A percentile compares a stretch with the other conserved stretches of the same genome.
Evolutionary conservation across 306 rosid genomes (phyloP).

Genomic region (Gleditsia sinensis): DNA sequence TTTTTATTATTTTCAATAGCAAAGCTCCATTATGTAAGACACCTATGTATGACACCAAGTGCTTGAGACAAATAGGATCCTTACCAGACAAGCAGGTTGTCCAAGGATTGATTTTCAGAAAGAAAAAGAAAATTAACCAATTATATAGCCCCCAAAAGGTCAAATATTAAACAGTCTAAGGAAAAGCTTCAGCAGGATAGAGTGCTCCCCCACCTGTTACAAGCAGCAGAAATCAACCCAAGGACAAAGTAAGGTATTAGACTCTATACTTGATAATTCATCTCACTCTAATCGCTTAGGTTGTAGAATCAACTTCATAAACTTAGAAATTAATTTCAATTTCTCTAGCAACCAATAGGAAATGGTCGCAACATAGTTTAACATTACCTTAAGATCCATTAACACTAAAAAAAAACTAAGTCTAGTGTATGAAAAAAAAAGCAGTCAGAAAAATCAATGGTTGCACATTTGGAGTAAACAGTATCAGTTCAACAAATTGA

Average conservation of each 20-base stretch:
- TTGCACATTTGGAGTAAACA: conserved; percentile 23
- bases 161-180: background rate
- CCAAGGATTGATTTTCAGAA: background rate
- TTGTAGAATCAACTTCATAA: conserved; percentile 11
- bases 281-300: background rate
- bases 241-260: conserved; percentile 7
- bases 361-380: background rate
- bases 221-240: background rate
- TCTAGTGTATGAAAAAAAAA: conserved; percentile 7
- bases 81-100: background rate
- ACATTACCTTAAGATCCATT: conserved; percentile 17
- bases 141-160: background rate
- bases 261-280: background rate
- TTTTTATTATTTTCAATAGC: background rate
- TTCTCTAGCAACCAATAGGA: background rate
- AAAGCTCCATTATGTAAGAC: background rate
- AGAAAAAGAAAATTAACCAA: background rate
- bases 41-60: no score
- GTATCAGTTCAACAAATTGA: conserved; percentile 10
- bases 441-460: conserved; percentile 23
- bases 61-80: background rate
- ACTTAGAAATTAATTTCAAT: conserved; percentile 22
- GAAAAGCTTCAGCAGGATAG: background rate
- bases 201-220: background rate
- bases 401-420: background rate